phyloP scores from a whole-genome alignment of 345 rosid species.

The Combretum micranthum region DNA sequence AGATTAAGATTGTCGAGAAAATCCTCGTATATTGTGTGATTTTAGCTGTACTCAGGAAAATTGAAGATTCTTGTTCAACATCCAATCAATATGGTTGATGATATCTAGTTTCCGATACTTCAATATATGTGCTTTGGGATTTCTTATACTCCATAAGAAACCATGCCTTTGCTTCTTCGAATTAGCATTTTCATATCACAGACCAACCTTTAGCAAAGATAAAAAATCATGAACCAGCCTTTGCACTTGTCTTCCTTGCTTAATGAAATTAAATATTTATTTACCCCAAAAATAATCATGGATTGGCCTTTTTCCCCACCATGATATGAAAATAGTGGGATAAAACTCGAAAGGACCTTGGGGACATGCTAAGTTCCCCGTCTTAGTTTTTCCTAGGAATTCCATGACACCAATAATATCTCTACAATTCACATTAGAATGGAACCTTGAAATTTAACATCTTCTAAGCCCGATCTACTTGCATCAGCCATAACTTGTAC shows the following conservation, averaged over 20 bases:
- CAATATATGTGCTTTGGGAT: slow-evolving; percentile 71
- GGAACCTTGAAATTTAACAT: slow-evolving; percentile 60
- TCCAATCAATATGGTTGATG: slow-evolving; percentile 91
- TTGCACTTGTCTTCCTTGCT: too few species aligned
- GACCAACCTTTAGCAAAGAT: too few species aligned
- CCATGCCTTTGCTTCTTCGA: slow-evolving; percentile 54
- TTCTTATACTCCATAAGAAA: slow-evolving; percentile 57
- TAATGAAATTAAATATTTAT: too few species aligned
- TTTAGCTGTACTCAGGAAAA: slow-evolving; percentile 64
- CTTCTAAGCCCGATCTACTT: slow-evolving; percentile 68
- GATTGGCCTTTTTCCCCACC: slow-evolving; percentile 72
- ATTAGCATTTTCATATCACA: slow-evolving; percentile 33
- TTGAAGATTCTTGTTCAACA: slow-evolving; percentile 76
- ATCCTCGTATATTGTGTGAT: slow-evolving; percentile 49
- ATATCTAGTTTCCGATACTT: slow-evolving; percentile 96
- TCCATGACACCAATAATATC: slow-evolving; percentile 90
- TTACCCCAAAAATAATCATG: too few species aligned
- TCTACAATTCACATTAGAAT: slow-evolving; percentile 72
- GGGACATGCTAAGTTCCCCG: slow-evolving; percentile 84
- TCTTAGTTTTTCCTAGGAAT: slow-evolving; percentile 93
- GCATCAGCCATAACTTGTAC: too few species aligned
- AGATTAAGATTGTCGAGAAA: slow-evolving; percentile 67
- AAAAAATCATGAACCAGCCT: too few species aligned
- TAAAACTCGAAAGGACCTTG: slow-evolving; percentile 45
- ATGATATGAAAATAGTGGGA: slow-evolving; percentile 97